Evolutionary conservation across 306 rosid species (phyloP).

Genomic region (Cicer chorassanicum): DNA sequence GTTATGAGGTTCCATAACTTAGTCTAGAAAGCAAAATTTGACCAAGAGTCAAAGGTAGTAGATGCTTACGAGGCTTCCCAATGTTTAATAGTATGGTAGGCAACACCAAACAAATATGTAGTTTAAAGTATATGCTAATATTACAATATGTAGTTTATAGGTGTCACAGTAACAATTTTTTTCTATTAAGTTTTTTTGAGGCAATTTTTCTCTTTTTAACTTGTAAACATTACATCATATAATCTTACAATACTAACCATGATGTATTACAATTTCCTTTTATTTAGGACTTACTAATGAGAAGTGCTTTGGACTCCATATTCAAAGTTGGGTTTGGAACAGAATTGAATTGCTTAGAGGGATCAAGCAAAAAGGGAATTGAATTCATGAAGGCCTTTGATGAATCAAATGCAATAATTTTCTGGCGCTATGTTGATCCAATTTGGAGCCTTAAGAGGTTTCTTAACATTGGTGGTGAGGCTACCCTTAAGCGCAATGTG

Average conservation of each 20-base stretch:
- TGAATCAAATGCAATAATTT: constrained; percentile 64
- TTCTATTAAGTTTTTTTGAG: too few relatives aligned
- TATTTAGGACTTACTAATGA: constrained; percentile 66
- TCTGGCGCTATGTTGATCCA: constrained; percentile 77
- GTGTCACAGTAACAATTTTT: too few relatives aligned
- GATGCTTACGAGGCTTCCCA: too few relatives aligned
- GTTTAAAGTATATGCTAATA: neutral
- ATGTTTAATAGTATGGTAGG: too few relatives aligned
- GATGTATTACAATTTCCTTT: neutral
- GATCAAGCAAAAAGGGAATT: constrained; percentile 60
- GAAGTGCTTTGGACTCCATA: constrained; percentile 74
- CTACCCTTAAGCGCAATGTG: constrained; percentile 58
- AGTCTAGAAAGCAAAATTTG: too few relatives aligned
- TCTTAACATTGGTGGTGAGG: constrained; percentile 72
- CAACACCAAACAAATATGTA: too few relatives aligned
- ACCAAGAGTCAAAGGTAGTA: too few relatives aligned
- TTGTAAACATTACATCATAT: constrained; percentile 4
- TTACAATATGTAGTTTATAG: neutral
- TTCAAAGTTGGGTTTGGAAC: constrained; percentile 90
- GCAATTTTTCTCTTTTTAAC: neutral
- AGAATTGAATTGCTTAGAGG: constrained; percentile 78
- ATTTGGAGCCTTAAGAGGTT: constrained; percentile 69
- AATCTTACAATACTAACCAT: neutral
- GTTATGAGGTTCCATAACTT: too few relatives aligned
- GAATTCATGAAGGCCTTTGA: constrained; percentile 79